A percentile compares a stretch with the other conserved stretches of the same genome.
phyloP scores from a whole-genome alignment of 2,329 filamentous ascomycete species.

The Thelonectria blattea region DNA sequence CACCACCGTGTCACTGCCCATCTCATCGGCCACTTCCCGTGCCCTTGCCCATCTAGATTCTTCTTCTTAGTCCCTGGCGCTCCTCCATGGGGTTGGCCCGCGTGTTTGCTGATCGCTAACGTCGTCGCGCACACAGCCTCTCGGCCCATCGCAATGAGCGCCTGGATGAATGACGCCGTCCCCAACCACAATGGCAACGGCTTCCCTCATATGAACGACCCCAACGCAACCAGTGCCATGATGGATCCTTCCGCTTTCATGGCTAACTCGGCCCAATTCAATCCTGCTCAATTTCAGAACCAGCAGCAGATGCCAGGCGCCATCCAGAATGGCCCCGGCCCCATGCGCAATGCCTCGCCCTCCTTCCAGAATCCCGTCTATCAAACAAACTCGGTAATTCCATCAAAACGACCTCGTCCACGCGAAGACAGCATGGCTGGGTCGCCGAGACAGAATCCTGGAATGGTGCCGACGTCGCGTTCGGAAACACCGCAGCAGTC shows the following conservation, averaged over 20 bases:
- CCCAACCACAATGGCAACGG: constrained; percentile 74
- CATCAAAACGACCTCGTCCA: constrained; percentile 84
- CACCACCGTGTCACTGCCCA: constrained; percentile 56
- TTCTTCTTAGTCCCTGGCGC: constrained; percentile 38
- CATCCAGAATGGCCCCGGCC: constrained; percentile 83
- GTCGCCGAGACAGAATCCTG: constrained; percentile 78
- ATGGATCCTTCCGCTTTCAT: constrained; percentile 71
- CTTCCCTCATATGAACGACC: constrained; percentile 69
- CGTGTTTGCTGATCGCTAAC: constrained; percentile 53
- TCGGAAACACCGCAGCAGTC: constrained; percentile 86
- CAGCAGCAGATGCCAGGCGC: constrained; percentile 57
- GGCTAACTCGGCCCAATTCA: constrained; percentile 66
- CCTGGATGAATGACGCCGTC: constrained; percentile 75
- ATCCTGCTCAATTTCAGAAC: constrained; percentile 63
- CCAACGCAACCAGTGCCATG: constrained; percentile 62
- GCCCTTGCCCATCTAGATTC: constrained; percentile 48
- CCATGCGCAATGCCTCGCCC: constrained; percentile 81
- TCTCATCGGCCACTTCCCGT: constrained; percentile 45
- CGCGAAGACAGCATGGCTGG: constrained; percentile 84
- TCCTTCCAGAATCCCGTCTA: constrained; percentile 78
- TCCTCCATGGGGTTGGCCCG: constrained; percentile 49
- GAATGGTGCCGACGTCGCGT: constrained; percentile 79
- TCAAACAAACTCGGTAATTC: constrained; percentile 84
- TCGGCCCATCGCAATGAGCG: constrained; percentile 67
- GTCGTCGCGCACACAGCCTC: constrained; percentile 49